Percentiles rank a stretch among this genome's conserved stretches.
Conservation (phyloP, 139 green algal species). For the Chlamydomonas sphaeroides region DNA sequence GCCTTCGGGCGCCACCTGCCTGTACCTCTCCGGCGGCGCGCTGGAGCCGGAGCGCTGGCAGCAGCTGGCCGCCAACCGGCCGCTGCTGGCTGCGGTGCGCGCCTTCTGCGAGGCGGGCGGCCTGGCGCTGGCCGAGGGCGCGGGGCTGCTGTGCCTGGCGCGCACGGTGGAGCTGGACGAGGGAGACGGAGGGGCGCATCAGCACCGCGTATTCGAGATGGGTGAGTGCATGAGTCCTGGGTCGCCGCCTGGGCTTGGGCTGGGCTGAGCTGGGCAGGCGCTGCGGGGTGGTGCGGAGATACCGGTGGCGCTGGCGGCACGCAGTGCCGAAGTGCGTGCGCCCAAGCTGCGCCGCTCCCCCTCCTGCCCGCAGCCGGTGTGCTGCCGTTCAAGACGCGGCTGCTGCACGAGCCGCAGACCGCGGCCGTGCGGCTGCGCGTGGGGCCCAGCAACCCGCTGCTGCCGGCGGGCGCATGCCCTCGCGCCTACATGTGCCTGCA, state of each 20-base stretch:
- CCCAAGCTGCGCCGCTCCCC: too few species aligned
- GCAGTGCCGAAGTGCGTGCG: too few species aligned
- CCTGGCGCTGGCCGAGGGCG: constrained; percentile 92
- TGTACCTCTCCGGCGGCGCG: constrained; percentile 85
- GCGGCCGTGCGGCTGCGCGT: constrained; percentile 81
- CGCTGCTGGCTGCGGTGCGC: constrained; percentile 65
- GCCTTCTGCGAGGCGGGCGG: constrained; percentile 88
- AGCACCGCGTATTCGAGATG: constrained; percentile 38
- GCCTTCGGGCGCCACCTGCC: constrained; percentile 71
- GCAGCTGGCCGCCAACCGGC: constrained; percentile 76
- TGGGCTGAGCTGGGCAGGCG: too few species aligned
- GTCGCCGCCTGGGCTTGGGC: too few species aligned
- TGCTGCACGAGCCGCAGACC: constrained; percentile 63
- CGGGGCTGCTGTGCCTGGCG: constrained; percentile 89
- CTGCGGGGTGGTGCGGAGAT: too few species aligned
- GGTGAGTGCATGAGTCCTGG: too few species aligned
- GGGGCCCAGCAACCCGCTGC: constrained; percentile 62
- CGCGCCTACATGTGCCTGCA: constrained; percentile 74
- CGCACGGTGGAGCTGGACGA: constrained; percentile 43
- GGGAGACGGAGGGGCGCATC: neutral
- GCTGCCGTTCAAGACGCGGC: constrained; percentile 86
- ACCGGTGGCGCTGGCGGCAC: too few species aligned
- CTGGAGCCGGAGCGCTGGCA: constrained; percentile 39
- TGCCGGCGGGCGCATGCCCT: constrained; percentile 65
- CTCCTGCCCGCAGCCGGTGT: constrained; percentile 71